A percentile compares a stretch with the other conserved stretches of the same genome.
Evolutionary conservation across 2,329 filamentous ascomycete species (phyloP).

Genomic region (Purpureocillium lavendulum): DNA sequence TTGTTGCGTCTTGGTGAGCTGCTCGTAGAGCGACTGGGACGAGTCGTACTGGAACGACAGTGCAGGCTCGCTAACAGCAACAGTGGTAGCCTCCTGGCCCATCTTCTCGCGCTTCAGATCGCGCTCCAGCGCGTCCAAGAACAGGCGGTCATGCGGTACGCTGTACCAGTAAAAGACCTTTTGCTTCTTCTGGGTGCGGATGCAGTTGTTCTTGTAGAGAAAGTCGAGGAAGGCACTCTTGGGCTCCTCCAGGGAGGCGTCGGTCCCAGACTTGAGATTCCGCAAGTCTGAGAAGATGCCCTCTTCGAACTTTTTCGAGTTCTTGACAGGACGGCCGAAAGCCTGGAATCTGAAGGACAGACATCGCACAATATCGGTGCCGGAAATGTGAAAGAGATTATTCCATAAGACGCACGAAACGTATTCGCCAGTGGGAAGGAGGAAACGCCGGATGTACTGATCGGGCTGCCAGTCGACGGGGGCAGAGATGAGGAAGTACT

Average conservation of each 20-base stretch:
- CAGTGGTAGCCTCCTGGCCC: slow-evolving; percentile 94
- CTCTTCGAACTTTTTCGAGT: slow-evolving; percentile 99
- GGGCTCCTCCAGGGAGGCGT: slow-evolving; percentile 95
- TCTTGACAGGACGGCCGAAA: slow-evolving; percentile 96
- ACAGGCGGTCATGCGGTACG: slow-evolving; percentile 93
- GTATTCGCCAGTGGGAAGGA: slow-evolving; percentile 95
- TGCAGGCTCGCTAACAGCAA: slow-evolving; percentile 93
- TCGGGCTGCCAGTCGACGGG: slow-evolving; percentile 96
- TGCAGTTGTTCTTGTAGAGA: slow-evolving; percentile 99
- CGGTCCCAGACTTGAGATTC: slow-evolving; percentile 96
- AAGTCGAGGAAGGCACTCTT: slow-evolving; percentile 99
- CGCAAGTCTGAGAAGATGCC: slow-evolving; percentile 98
- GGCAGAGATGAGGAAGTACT: slow-evolving; percentile 98
- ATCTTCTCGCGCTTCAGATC: slow-evolving; percentile 99
- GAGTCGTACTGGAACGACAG: slow-evolving; percentile 99
- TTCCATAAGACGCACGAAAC: slow-evolving; percentile 97
- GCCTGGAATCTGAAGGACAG: slow-evolving; percentile 97
- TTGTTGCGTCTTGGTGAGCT: slow-evolving; percentile 98
- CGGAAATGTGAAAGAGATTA: slow-evolving; percentile 98
- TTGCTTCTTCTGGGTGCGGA: slow-evolving; percentile 98
- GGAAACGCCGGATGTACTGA: slow-evolving; percentile 92
- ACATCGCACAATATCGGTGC: slow-evolving; percentile 97
- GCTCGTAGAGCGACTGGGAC: slow-evolving; percentile 96
- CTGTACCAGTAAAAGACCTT: slow-evolving; percentile 99
- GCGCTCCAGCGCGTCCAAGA: slow-evolving; percentile 93